These are phyloP conservation scores for Plasmodium inui DNA, from an alignment of 169 alveolate species.

Conservation along the genomic window DNA sequence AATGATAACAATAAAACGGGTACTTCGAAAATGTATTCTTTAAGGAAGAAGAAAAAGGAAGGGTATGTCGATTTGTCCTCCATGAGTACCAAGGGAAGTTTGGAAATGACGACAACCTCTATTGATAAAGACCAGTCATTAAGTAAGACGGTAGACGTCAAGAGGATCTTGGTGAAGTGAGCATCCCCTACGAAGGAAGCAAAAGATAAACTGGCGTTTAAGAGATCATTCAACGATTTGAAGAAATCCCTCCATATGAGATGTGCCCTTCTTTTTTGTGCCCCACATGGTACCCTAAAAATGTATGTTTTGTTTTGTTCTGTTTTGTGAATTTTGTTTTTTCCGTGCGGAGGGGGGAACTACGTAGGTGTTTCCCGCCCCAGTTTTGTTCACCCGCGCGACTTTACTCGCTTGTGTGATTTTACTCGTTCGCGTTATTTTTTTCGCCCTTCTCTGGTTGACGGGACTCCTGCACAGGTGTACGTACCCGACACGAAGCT, in stretches of 20 bases:
- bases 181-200: background rate
- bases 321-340: background rate
- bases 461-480: background rate
- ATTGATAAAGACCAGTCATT: background rate
- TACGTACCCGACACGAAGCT: background rate
- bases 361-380: background rate
- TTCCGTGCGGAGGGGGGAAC: background rate
- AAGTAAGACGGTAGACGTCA: background rate
- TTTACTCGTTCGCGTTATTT: background rate
- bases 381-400: background rate
- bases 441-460: background rate
- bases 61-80: constrained; percentile 31
- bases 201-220: background rate
- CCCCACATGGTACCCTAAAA: background rate
- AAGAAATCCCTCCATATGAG: background rate
- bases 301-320: background rate
- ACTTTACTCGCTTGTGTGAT: background rate
- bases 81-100: constrained; percentile 68
- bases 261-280: background rate
- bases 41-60: constrained; percentile 33
- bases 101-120: background rate
- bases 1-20: constrained; percentile 26
- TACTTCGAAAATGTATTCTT: background rate
- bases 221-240: background rate
- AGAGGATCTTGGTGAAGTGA: constrained; percentile 31